Percentiles rank a stretch among this genome's conserved stretches.
These are phyloP conservation scores for Alternaria sp. DNA, from an alignment of 2,329 filamentous ascomycete species.

Conservation along the genomic window DNA sequence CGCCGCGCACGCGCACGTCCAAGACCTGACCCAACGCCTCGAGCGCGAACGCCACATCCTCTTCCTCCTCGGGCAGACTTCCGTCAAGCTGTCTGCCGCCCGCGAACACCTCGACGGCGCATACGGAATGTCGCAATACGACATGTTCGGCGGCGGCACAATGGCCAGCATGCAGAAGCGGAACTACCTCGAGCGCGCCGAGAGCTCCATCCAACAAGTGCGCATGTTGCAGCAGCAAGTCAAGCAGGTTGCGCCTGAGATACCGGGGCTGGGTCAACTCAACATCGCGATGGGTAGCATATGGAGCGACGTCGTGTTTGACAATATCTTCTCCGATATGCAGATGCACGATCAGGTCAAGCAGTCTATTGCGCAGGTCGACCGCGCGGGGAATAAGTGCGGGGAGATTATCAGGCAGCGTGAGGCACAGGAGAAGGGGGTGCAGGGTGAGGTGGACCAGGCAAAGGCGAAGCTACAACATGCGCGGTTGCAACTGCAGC, in stretches of 20 bases:
- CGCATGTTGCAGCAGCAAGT: conserved; percentile 49
- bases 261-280: conserved; percentile 50
- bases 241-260: conserved; percentile 47
- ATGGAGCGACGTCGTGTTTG: conserved; percentile 61
- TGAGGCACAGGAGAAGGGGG: conserved; percentile 36
- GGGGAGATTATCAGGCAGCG: conserved; percentile 45
- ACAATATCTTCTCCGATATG: conserved; percentile 62
- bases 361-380: conserved; percentile 46
- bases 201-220: conserved; percentile 52
- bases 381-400: conserved; percentile 24
- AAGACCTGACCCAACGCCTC: conserved; percentile 22
- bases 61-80: conserved; percentile 33
- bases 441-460: conserved; percentile 32
- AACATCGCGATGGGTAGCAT: conserved; percentile 55
- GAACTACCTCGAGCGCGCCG: conserved; percentile 57
- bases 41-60: conserved; percentile 34
- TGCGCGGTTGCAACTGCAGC: conserved; percentile 52
- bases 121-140: conserved; percentile 42
- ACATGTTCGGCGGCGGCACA: conserved; percentile 59
- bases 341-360: conserved; percentile 61
- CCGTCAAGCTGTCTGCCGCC: conserved; percentile 28
- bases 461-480: conserved; percentile 40
- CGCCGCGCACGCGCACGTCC: conserved; percentile 16
- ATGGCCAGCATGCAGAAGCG: conserved; percentile 62
- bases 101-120: conserved; percentile 29